Evolutionary conservation across 1,139 yeast genomes (phyloP), one percentile per base, ranked within the genome.

Genomic region (Taphrina confusa): DNA sequence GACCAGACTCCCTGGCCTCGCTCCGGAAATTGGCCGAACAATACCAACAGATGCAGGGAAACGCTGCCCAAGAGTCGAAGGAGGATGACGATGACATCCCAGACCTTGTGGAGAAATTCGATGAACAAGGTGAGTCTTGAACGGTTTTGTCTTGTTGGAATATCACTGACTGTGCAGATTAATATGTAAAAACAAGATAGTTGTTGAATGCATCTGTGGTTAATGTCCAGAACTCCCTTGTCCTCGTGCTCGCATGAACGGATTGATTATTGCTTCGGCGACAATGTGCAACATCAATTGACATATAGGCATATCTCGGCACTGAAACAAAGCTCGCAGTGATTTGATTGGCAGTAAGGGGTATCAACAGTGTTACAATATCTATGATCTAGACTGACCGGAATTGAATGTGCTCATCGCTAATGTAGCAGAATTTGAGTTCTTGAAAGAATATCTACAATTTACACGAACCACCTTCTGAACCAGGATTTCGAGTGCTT

Each of bases 1-100:
- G 97, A 72, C 89, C 96, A 69, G 97, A 92, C 78, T 88, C 94
- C 78, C 83, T 90, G 75, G 89, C 86, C 73, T 85, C 89, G 76
- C 82, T 92, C 76, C 84, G 89, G 74, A 83, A 87, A 78, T 81
- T 92, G 76, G 96, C 97, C 66, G 90, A 87, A 76, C 91, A 87
- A 76, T 79, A 88, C 76, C 61, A 65, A 57, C 66, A 66, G 61
- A 65, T 62, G 59, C 76, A 75, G 66, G 78, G 77, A 65, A 79
- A 78, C 66, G 80, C 76, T 60, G 80, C 78, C 65, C 78, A 75
- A 65, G 40, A 50, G 30, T 33, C 44, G 28, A 82, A 74, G 65
- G 82, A 76, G 62, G 88, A 74, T 52, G 81, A 74, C 45, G 70
- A 64, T 18, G 64, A 65, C 72, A 89, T 92, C 71, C 98, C 98